These are phyloP conservation scores for Seminavis robusta DNA, from an alignment of 108 stramenopile species.

Conservation along the genomic window DNA sequence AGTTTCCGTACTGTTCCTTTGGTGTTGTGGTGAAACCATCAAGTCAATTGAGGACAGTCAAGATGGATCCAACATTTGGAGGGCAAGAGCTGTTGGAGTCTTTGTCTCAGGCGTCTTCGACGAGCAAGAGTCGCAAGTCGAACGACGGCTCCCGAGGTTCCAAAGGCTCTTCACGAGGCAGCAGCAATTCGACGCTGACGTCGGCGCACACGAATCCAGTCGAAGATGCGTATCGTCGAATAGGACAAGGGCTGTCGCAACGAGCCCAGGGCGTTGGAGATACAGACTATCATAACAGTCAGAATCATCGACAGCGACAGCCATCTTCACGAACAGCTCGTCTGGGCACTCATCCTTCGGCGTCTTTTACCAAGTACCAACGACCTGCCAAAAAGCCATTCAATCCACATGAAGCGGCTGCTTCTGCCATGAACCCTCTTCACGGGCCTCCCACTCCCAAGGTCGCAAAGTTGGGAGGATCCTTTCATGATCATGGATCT, in stretches of 20 bases:
- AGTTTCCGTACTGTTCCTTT: too few species aligned
- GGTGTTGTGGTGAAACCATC: too few species aligned
- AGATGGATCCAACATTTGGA: constrained; percentile 10
- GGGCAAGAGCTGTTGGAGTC: constrained; percentile 5
- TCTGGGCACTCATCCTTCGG: background rate
- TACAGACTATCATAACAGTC: background rate
- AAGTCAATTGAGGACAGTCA: too few species aligned
- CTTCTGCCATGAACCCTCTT: too few species aligned
- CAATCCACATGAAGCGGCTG: too few species aligned
- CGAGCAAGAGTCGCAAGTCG: background rate
- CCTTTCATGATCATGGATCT: too few species aligned
- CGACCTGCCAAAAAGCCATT: too few species aligned
- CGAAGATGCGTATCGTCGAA: constrained; percentile 32
- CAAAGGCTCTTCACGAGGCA: too few species aligned
- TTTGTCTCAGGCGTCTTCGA: constrained; percentile 3
- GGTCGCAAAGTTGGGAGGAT: too few species aligned
- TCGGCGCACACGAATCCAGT: background rate
- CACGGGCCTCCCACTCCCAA: too few species aligned
- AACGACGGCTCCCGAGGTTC: too few species aligned
- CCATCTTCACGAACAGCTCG: background rate
- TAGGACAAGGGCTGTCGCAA: constrained; percentile 30
- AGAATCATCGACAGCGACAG: background rate
- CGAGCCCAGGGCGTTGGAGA: constrained; percentile 26
- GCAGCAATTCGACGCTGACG: background rate
- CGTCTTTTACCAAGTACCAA: too few species aligned